These are phyloP conservation scores for Phyllosticta citribraziliensis DNA, from an alignment of 2,329 filamentous ascomycete genomes.

Conservation along the genomic window DNA sequence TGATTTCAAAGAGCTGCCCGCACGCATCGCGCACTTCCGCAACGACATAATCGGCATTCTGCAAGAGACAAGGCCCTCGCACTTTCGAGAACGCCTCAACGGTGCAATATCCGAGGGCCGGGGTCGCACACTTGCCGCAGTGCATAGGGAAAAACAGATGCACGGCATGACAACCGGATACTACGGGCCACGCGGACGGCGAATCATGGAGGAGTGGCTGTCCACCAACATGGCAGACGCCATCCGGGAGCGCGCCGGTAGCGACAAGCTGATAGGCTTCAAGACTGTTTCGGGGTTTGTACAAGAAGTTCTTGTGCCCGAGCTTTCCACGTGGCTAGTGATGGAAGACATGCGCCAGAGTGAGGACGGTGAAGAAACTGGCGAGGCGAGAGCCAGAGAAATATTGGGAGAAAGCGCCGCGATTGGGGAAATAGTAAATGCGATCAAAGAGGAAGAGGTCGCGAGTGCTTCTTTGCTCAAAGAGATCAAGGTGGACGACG, in stretches of 20 bases:
- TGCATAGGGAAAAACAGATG: constrained; percentile 28
- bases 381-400: constrained; percentile 34
- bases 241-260: constrained; percentile 17
- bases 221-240: constrained; percentile 18
- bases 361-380: constrained; percentile 39
- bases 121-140: constrained; percentile 51
- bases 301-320: constrained; percentile 56
- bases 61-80: constrained; percentile 43
- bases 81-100: constrained; percentile 51
- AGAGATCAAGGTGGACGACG: not conserved
- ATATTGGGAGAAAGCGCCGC: constrained; percentile 58
- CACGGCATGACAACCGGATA: constrained; percentile 60
- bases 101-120: constrained; percentile 47
- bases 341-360: constrained; percentile 49
- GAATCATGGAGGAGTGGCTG: constrained; percentile 51
- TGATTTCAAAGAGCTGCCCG: constrained; percentile 54
- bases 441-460: constrained; percentile 48
- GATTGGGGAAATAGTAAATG: constrained; percentile 58
- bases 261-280: constrained; percentile 23
- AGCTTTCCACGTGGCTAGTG: constrained; percentile 47
- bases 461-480: not conserved
- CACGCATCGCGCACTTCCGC: constrained; percentile 49
- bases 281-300: constrained; percentile 24
- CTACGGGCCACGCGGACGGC: constrained; percentile 67
- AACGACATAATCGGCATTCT: constrained; percentile 50